Base-by-base conservation (phyloP, 768 basidiomycete species). In the Glaciozyma antarctica region DNA sequence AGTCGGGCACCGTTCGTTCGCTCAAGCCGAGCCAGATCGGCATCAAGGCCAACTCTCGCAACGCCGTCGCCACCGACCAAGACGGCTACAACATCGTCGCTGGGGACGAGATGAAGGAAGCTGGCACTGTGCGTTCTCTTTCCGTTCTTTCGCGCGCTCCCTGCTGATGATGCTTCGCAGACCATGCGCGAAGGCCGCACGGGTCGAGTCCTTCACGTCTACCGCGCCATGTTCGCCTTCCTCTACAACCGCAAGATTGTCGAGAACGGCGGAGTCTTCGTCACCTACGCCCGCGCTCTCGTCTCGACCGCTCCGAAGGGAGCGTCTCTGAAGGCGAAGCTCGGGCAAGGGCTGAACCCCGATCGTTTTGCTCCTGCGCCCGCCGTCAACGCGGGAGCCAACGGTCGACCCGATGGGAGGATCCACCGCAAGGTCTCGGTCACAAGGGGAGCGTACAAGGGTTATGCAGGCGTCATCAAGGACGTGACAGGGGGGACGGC, bases 231-330 rank as follows among this genome's bases (percentile, higher is more conserved):
- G 77, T 94, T 85, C 72, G 91, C 89, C 5, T 99, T 97, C 81
- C 78, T 98, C 54, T 87, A 93, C 78, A 94, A 93, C 73, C 86
- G 93, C 19, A 92, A 97, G 58, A 81, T 90, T 60, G 73, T 81
- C 24, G 92, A 97, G 77, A 92, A 98, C 72, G 87, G 89, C 26
- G 95, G 95, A 64, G 86, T 98, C 32, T 99, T 93, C 74, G 90
- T 99, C 58, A 88, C 90, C 0, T 86, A 91, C 45, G 84, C 89
- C 19, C 85, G 88, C 49, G 84, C 86, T 2, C 80, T 97, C 52
- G 84, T 83, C 2, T 93, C 92, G 16, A 78, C 90, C 26, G 90
- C 92, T 1, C 91, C 93, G 1, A 92, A 92, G 73, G 68, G 34
- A 22, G 55, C 21, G 17, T 85, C 84, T 6, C 93, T 97, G 77